phyloP scores from a whole-genome alignment of 192 early-diverging fungal genomes.

The Powellomyces hirtus region DNA sequence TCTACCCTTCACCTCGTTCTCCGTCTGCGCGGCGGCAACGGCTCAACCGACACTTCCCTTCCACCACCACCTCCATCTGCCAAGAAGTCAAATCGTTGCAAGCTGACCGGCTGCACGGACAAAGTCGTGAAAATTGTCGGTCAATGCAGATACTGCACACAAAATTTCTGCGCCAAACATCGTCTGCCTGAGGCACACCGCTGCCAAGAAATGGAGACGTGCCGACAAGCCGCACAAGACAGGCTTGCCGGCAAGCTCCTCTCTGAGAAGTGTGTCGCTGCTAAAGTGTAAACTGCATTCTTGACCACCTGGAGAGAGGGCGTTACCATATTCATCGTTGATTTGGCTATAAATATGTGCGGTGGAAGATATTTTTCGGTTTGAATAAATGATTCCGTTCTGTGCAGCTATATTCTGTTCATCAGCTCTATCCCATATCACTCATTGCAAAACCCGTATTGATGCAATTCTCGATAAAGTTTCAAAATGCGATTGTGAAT shows the following conservation, averaged over 20 bases:
- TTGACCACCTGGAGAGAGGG: no score
- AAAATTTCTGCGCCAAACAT: constrained; percentile 67
- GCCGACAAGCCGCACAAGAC: constrained; percentile 59
- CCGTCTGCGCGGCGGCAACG: constrained; percentile 45
- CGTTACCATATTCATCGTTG: no score
- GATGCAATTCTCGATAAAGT: no score
- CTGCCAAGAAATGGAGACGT: constrained; percentile 65
- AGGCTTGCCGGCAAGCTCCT: constrained; percentile 58
- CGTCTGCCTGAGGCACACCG: constrained; percentile 72
- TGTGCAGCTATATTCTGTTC: no score
- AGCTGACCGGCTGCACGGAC: constrained; percentile 44
- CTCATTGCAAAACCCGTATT: no score
- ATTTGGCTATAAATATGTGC: no score
- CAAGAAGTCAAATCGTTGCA: constrained; percentile 29
- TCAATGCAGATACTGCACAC: constrained; percentile 59
- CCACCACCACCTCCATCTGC: constrained; percentile 12
- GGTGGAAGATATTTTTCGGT: no score
- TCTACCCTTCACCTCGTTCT: constrained; percentile 73
- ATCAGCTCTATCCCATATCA: no score
- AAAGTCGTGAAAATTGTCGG: constrained; percentile 70
- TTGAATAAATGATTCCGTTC: no score
- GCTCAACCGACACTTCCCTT: background rate
- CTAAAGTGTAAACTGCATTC: constrained; percentile 70
- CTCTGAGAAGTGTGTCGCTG: constrained; percentile 68
- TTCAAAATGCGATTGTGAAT: no score